A percentile compares a stretch with the other conserved stretches of the same genome.
phyloP scores from a whole-genome alignment of 257 asterid species.

The Capsicum chinense region DNA sequence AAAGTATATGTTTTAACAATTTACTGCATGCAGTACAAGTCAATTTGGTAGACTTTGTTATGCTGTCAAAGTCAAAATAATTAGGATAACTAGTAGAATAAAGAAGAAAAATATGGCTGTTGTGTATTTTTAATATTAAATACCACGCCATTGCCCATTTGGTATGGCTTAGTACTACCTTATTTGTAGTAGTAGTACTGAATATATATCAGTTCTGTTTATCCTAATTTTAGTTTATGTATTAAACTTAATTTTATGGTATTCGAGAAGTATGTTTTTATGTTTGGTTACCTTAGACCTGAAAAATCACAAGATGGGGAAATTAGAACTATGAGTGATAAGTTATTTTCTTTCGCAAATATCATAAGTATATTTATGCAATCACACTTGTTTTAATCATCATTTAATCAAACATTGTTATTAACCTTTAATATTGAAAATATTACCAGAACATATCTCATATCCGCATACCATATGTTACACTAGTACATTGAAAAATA shows the following conservation, averaged over 20 bases:
- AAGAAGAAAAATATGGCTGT: conserved; percentile 16
- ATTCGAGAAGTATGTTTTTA: background rate
- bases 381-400: background rate
- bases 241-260: background rate
- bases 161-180: background rate
- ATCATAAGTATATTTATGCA: too few species aligned
- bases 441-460: background rate
- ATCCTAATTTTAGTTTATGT: background rate
- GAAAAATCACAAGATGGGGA: background rate
- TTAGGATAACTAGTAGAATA: conserved; percentile 14
- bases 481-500: background rate
- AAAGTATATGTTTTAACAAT: background rate
- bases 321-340: too few species aligned
- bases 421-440: background rate
- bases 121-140: conserved; percentile 2
- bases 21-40: background rate
- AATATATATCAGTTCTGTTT: background rate
- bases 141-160: conserved; percentile 7
- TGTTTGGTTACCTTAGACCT: background rate
- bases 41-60: conserved; percentile 15
- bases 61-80: background rate
- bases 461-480: background rate
- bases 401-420: background rate
- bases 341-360: background rate
- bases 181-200: background rate